A percentile compares a stretch with the other conserved stretches of the same genome.
phyloP scores from a whole-genome alignment of 2,329 filamentous ascomycete genomes.

The Endoconidiophora polonica region DNA sequence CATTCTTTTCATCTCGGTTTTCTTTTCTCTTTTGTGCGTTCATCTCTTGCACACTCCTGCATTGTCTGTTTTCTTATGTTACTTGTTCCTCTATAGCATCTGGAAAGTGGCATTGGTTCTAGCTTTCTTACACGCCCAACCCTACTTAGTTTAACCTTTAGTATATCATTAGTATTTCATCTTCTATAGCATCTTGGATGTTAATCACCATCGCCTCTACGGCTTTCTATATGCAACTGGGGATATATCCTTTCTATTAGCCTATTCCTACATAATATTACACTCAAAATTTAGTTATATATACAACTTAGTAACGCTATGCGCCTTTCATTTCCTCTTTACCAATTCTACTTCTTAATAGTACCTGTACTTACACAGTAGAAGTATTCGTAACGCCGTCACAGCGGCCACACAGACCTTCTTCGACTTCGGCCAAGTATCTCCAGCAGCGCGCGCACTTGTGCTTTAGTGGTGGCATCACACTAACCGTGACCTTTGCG shows the following conservation, averaged over 20 bases:
- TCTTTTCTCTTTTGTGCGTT: neutral
- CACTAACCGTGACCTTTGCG: slow-evolving; percentile 24
- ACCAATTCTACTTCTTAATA: too few relatives aligned
- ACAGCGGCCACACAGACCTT: slow-evolving; percentile 57
- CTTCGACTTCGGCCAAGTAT: slow-evolving; percentile 52
- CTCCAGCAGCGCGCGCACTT: slow-evolving; percentile 90
- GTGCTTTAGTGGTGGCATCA: slow-evolving; percentile 31
- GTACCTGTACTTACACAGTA: neutral
- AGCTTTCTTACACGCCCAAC: too few relatives aligned
- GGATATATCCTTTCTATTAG: neutral
- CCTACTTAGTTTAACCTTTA: too few relatives aligned
- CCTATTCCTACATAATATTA: slow-evolving; percentile 6
- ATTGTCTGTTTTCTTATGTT: neutral
- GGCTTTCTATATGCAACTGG: too few relatives aligned
- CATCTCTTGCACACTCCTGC: neutral
- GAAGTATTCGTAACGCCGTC: slow-evolving; percentile 37
- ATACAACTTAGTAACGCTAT: too few relatives aligned
- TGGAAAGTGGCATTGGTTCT: neutral
- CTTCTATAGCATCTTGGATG: neutral
- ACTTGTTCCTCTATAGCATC: neutral
- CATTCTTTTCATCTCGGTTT: neutral
- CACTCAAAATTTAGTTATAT: neutral
- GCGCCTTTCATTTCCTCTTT: neutral
- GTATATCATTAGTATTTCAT: too few relatives aligned
- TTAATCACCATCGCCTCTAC: neutral